Percentiles rank a stretch among this genome's conserved stretches.
Evolutionary conservation across 1,284 basidiomycete species (phyloP).

Genomic region (Pisolithus thermaeus): DNA sequence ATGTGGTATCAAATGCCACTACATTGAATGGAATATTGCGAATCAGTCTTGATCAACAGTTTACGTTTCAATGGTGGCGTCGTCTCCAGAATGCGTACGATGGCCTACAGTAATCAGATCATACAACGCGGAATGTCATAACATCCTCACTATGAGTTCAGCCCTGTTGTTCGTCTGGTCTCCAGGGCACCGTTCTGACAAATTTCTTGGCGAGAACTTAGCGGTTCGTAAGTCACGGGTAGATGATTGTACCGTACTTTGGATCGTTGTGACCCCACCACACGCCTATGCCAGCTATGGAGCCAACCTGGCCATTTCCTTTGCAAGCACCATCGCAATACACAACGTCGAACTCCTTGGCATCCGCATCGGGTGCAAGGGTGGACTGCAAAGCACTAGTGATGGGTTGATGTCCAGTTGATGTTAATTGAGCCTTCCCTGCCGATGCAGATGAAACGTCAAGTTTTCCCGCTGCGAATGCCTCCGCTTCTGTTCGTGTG

Average conservation of each 20-base stretch:
- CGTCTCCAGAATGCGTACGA: conserved; percentile 66
- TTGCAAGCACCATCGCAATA: conserved; percentile 83
- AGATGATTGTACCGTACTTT: conserved; percentile 36
- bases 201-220: conserved; percentile 44
- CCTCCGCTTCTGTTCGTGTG: conserved; percentile 45
- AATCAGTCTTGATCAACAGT: conserved; percentile 71
- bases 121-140: background rate
- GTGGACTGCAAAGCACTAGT: background rate
- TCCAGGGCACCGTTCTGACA: conserved; percentile 76
- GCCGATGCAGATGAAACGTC: conserved; percentile 1
- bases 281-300: conserved; percentile 70
- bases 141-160: conserved; percentile 63
- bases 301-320: conserved; percentile 59
- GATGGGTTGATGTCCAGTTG: background rate
- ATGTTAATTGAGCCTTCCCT: background rate
- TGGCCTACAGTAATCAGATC: conserved; percentile 46
- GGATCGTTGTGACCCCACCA: conserved; percentile 66
- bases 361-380: conserved; percentile 10
- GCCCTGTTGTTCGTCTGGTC: conserved; percentile 85
- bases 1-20: conserved; percentile 8
- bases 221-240: background rate
- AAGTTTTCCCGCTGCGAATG: conserved; percentile 24
- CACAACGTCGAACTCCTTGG: conserved; percentile 38
- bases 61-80: conserved; percentile 46
- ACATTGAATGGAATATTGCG: conserved; percentile 72